phyloP scores from a whole-genome alignment of 352 stramenopile genomes.

The Pythium dissimile region DNA sequence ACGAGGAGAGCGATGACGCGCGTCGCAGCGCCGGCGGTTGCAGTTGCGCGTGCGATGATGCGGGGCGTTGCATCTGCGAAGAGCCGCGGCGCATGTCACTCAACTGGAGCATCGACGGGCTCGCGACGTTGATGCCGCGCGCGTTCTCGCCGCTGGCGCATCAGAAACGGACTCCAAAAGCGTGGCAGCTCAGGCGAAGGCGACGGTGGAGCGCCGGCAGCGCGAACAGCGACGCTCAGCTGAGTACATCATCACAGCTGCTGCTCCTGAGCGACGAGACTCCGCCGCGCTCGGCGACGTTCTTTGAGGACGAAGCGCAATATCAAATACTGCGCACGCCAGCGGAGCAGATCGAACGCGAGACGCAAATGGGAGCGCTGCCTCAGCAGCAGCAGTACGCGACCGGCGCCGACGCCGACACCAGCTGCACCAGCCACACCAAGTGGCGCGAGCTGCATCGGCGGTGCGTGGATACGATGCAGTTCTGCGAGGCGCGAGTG shows the following conservation, averaged over 20 bases:
- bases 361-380: constrained; percentile 1
- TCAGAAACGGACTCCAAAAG: constrained; percentile 25
- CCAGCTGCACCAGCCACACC: too few relatives aligned
- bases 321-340: constrained; percentile 47
- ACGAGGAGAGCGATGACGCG: not conserved
- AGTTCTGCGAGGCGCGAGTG: constrained; percentile 33
- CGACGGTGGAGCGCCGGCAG: constrained; percentile 7
- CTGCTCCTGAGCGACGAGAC: not conserved
- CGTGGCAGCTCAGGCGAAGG: not conserved
- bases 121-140: constrained; percentile 54
- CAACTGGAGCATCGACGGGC: constrained; percentile 70
- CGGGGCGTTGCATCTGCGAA: not conserved
- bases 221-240: too few relatives aligned
- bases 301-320: constrained; percentile 55
- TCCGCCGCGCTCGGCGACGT: constrained; percentile 15
- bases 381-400: too few relatives aligned
- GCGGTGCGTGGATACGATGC: constrained; percentile 37
- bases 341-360: constrained; percentile 16
- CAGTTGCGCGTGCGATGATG: constrained; percentile 14
- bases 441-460: constrained; percentile 31
- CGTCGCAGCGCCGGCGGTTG: not conserved
- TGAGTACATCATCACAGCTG: too few relatives aligned
- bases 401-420: too few relatives aligned
- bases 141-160: constrained; percentile 43
- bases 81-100: not conserved